A percentile compares a stretch with the other conserved stretches of the same genome.
These are phyloP conservation scores for Penicillium sp. DNA, from an alignment of 2,329 filamentous ascomycete genomes.

Conservation along the genomic window DNA sequence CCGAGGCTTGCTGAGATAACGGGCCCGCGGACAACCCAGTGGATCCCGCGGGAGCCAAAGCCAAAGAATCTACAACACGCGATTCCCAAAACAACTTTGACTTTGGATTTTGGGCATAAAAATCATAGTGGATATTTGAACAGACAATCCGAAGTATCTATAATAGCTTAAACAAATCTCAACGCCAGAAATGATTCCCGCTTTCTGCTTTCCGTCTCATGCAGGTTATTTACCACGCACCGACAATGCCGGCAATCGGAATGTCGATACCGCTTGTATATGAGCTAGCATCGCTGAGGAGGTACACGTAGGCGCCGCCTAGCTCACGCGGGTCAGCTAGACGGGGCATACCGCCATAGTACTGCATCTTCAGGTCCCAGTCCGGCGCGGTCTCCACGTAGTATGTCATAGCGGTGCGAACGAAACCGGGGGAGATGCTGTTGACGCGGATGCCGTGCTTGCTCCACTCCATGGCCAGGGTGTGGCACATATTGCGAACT, in stretches of 20 bases:
- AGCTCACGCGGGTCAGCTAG: constrained; percentile 56
- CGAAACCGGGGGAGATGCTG: constrained; percentile 49
- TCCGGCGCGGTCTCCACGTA: constrained; percentile 55
- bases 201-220: neutral
- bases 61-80: neutral
- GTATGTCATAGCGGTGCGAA: constrained; percentile 50
- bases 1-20: neutral
- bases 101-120: neutral
- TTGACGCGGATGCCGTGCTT: constrained; percentile 44
- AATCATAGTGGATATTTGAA: neutral
- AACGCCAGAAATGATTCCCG: neutral
- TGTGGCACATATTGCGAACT: constrained; percentile 31
- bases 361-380: constrained; percentile 59
- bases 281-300: constrained; percentile 50
- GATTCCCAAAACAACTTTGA: neutral
- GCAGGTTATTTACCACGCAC: constrained; percentile 25
- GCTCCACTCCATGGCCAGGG: constrained; percentile 53
- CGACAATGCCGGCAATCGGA: constrained; percentile 42
- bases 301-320: constrained; percentile 59
- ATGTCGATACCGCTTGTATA: constrained; percentile 41
- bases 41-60: neutral
- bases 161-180: neutral
- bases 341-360: constrained; percentile 59
- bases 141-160: neutral
- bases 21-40: neutral